Base-by-base conservation (phyloP, 495 filamentous ascomycete species). In the Baudoinia panamericana region DNA sequence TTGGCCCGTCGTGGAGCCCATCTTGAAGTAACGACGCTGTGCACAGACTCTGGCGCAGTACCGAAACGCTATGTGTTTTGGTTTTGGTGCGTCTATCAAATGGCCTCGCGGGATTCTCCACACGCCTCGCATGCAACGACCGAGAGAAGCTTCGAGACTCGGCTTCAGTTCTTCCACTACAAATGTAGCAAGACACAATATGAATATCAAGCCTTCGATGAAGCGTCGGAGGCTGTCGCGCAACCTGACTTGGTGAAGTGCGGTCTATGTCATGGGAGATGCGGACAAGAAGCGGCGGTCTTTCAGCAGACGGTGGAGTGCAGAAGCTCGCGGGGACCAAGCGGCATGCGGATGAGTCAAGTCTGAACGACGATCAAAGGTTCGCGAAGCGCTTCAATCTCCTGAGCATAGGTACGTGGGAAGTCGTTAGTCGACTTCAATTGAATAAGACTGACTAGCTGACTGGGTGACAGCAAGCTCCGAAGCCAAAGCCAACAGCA, bases 341-440 rank as follows among this genome's bases (percentile, higher is more conserved):
- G 34, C 32, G 42, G 2, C 33, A 20, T 8, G 39, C 50, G 43
- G 36, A 45, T 44, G 45, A 43, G 13, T 26, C 39, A 26, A 43
- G 19, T 20, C 39, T 64, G 42, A 57, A 60, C 39, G 46, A 53
- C 41, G 55, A 58, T 29, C 60, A 62, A 53, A 68, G 78, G 16
- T 63, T 85, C 18, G 72, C 75, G 26, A 97, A 97, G 64, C 70
- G 77, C 50, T 70, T 97, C 57, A 78, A 80, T 52, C 63, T 76
- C 37, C 72, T 97, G 15, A 82, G 85, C 57, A 65, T 95, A 37
- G 79, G 84, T 87, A 73, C 48, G 72, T 62, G 12, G 11, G n/a
- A n/a, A n/a, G 5, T 23, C 41, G 30, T 23, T 33, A 30, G 11
- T 15, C 9, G 8, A 18, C 10, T 9, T 12, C 30, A 39, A 41